Base-by-base conservation (phyloP, 306 rosid species). In the Pyrus communis region DNA sequence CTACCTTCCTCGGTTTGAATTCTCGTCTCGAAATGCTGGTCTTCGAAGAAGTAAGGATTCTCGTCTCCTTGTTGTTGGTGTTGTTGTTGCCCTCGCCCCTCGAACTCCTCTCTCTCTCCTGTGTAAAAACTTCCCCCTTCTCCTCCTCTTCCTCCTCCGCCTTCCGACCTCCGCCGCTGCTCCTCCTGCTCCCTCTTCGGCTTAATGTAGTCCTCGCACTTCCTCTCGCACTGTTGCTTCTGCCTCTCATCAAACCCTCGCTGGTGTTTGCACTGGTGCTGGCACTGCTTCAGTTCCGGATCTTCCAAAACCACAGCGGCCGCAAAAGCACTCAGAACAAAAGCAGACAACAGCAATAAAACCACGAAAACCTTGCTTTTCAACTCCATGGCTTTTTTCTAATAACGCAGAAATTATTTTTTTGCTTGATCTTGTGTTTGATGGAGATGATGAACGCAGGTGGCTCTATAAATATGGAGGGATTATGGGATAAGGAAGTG, bases 211-310 rank as follows among this genome's bases (percentile, higher is more conserved):
- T 69, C 51, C 1, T 92, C 86, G 58, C 96, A 92, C 4, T 22
- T 35, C 10, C 28, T 13, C 66, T 70, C 31, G 77, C 96, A 92
- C 4, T 11, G 15, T 1, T 9, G 25, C 73, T 25, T 80, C 65
- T 88, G 80, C 7, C 12, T 3, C 62, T 78, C 75, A 5, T 25
- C 80, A 30, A 58, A 82, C 25, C 88, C 84, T 4, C 3, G 49
- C 51, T 81, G 85, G 23, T 81, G 85, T 15, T 17, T n/a, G 86
- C 96, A 92, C 75, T 86, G 89, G 62, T 88, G 86, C 75, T 70
- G 65, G 65, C 96, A 90, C 23, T 86, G 85, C 79, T 31, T 15
- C 19, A 87, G 76, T 69, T 88, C 93, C 0, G 74, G 86, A 69
- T 84, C 89, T 77, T 70, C 43, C 30, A 49, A 49, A 49, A 1